phyloP scores from a whole-genome alignment of 306 rosid genomes.

The Dalbergia oliveri region DNA sequence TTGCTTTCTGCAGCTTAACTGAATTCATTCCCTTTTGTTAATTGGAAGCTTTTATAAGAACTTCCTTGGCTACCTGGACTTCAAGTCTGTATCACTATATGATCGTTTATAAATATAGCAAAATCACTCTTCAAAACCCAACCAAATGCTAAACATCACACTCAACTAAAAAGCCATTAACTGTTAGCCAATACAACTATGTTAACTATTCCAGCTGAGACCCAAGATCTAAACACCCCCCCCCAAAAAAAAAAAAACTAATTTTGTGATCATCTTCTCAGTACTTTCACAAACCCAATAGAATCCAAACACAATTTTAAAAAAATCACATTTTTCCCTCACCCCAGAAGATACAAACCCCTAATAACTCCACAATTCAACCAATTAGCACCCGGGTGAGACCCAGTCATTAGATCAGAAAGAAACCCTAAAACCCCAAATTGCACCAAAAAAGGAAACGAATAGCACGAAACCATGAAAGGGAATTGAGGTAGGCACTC shows the following conservation, averaged over 20 bases:
- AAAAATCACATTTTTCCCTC: neutral
- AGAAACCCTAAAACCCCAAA: neutral
- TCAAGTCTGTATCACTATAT: neutral
- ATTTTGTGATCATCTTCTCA: neutral
- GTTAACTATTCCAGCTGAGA: slow-evolving; percentile 5
- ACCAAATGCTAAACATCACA: slow-evolving; percentile 9
- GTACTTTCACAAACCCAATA: neutral
- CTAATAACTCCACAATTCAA: slow-evolving; percentile 27
- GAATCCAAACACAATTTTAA: neutral
- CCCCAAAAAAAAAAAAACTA: too few relatives aligned
- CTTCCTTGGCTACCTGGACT: neutral
- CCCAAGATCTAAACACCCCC: neutral
- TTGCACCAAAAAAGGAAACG: neutral
- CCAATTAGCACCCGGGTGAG: slow-evolving; percentile 1
- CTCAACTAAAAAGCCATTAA: neutral
- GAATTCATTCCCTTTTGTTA: slow-evolving; percentile 15
- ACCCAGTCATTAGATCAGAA: slow-evolving; percentile 13
- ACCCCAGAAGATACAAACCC: neutral
- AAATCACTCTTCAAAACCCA: slow-evolving; percentile 29
- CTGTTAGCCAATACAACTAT: neutral
- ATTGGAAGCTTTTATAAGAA: neutral
- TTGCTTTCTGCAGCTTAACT: slow-evolving; percentile 23
- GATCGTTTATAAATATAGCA: neutral
- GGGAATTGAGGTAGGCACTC: neutral
- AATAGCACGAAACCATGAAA: neutral